A percentile compares a stretch with the other conserved stretches of the same genome.
Conservation (phyloP, 1,284 basidiomycete genomes). For the Rhodotorula mucilaginosa region DNA sequence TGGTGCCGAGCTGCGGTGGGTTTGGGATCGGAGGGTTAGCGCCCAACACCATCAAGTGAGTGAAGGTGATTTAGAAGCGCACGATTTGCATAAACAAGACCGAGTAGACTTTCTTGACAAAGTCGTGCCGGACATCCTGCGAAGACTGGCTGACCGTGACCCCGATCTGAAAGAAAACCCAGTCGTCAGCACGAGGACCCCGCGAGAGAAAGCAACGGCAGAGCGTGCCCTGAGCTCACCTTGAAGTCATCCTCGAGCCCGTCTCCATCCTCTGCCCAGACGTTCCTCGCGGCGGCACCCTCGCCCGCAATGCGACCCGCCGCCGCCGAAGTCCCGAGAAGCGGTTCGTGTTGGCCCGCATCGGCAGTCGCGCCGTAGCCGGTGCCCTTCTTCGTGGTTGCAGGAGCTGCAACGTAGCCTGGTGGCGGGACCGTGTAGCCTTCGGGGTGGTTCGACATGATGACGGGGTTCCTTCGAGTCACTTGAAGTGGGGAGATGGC, state of each 20-base stretch:
- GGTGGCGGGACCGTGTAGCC: constrained; percentile 19
- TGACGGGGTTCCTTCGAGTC: too few relatives aligned
- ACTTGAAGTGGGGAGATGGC: too few relatives aligned
- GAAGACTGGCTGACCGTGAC: constrained; percentile 36
- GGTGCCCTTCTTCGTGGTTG: constrained; percentile 3
- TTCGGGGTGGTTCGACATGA: constrained; percentile 1
- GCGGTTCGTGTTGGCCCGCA: constrained; percentile 1
- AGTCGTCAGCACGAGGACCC: not conserved
- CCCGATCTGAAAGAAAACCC: constrained; percentile 29
- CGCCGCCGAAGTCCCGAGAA: not conserved
- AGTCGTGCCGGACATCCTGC: constrained; percentile 38
- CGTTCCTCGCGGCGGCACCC: constrained; percentile 3
- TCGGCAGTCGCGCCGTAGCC: constrained; percentile 6
- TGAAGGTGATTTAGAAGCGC: not conserved
- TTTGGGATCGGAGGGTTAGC: too few relatives aligned
- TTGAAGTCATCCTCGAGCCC: constrained; percentile 24
- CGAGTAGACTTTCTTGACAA: constrained; percentile 43
- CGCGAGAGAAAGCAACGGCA: too few relatives aligned
- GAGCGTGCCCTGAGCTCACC: not conserved
- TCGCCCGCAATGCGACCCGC: constrained; percentile 4
- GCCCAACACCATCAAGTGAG: too few relatives aligned
- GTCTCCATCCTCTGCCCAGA: constrained; percentile 16
- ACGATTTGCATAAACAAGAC: constrained; percentile 41
- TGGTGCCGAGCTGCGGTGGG: constrained; percentile 15
- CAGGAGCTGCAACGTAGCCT: not conserved